Percentiles rank a stretch among this genome's conserved stretches.
Evolutionary conservation across 331 rosid genomes (phyloP).

Genomic region (Arachis monticola): DNA sequence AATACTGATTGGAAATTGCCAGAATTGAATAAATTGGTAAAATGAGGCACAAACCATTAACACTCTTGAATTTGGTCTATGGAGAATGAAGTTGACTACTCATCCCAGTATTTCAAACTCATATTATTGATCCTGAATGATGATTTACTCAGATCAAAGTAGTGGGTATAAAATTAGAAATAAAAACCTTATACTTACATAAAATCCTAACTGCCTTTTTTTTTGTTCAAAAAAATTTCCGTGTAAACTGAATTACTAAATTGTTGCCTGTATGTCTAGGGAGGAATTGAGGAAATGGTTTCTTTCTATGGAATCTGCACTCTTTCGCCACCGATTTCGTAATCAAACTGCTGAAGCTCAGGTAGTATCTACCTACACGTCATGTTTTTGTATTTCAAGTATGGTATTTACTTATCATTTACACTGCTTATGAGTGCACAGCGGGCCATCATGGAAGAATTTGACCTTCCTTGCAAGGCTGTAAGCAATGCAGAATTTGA

Average conservation of each 20-base stretch:
- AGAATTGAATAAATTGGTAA: neutral
- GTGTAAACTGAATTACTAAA: slow-evolving; percentile 23
- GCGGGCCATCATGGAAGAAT: slow-evolving; percentile 73
- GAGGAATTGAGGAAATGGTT: slow-evolving; percentile 98
- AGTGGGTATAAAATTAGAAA: slow-evolving; percentile 1
- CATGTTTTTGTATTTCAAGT: slow-evolving; percentile 26
- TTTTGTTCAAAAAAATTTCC: neutral
- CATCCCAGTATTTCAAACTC: slow-evolving; percentile 1
- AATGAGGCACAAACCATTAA: neutral
- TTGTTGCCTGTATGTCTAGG: slow-evolving; percentile 44
- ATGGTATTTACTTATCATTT: slow-evolving; percentile 26
- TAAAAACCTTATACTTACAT: neutral
- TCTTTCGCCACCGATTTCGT: slow-evolving; percentile 80
- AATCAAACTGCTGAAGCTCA: slow-evolving; percentile 57
- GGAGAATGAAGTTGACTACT: slow-evolving; percentile 6
- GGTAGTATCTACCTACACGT: slow-evolving; percentile 50
- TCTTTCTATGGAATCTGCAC: slow-evolving; percentile 80
- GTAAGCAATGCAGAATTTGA: slow-evolving; percentile 68
- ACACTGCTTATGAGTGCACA: slow-evolving; percentile 48
- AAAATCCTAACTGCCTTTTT: slow-evolving; percentile 22
- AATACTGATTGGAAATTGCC: slow-evolving; percentile 23
- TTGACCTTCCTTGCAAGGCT: slow-evolving; percentile 72
- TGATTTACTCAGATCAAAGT: slow-evolving; percentile 10
- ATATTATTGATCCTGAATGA: neutral
- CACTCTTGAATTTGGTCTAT: slow-evolving; percentile 1